A percentile compares a stretch with the other conserved stretches of the same genome.
These are phyloP conservation scores for Kwoniella shivajii DNA, from an alignment of 1,284 basidiomycete species.

Conservation along the genomic window DNA sequence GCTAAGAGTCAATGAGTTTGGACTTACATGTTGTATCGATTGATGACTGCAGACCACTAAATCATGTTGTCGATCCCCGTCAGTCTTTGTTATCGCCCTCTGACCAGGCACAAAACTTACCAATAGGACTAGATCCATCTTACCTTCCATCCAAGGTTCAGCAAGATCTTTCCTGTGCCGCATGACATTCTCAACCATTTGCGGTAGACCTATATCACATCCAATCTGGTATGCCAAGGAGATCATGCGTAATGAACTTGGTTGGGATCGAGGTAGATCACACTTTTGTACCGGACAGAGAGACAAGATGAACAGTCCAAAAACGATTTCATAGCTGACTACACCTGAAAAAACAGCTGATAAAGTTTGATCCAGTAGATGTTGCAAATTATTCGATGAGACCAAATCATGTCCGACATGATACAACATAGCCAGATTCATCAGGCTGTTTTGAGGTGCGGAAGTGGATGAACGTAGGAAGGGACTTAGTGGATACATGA, in stretches of 20 bases:
- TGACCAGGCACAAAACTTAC: too few relatives aligned
- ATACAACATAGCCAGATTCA: background rate
- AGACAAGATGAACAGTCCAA: slow-evolving; percentile 5
- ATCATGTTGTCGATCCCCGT: too few relatives aligned
- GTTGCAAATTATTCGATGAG: background rate
- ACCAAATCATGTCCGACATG: background rate
- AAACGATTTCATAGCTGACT: background rate
- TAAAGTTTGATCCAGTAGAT: background rate
- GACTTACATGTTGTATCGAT: slow-evolving; percentile 8
- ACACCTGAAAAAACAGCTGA: background rate
- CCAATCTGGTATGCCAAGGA: slow-evolving; percentile 1
- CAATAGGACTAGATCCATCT: slow-evolving; percentile 3
- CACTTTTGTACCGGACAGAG: background rate
- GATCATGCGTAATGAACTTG: background rate
- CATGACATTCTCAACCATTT: background rate
- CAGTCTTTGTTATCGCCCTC: too few relatives aligned
- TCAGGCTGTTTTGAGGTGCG: background rate
- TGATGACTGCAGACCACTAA: slow-evolving; percentile 6
- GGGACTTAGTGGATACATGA: background rate
- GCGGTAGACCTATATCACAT: background rate
- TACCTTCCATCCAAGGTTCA: background rate
- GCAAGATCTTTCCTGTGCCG: background rate
- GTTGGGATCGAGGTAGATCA: background rate
- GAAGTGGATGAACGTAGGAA: slow-evolving; percentile 2
- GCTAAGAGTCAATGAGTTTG: too few relatives aligned